These are phyloP conservation scores for Trypanosoma avium DNA, from an alignment of 208 protist genomes.

Conservation along the genomic window DNA sequence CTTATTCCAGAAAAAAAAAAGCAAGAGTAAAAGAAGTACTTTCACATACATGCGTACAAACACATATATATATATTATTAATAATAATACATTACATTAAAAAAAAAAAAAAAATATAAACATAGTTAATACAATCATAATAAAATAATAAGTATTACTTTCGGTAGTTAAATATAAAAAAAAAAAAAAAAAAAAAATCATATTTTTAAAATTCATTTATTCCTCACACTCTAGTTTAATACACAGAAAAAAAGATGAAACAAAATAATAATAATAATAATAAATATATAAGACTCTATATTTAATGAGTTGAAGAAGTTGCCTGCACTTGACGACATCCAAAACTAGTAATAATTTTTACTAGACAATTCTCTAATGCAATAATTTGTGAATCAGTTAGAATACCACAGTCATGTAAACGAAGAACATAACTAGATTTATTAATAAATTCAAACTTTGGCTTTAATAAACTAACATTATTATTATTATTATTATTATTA, in stretches of 20 bases:
- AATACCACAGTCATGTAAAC: neutral
- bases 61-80: no score
- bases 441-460: neutral
- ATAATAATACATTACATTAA: no score
- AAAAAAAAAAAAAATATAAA: no score
- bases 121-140: no score
- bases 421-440: neutral
- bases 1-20: no score
- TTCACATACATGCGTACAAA: no score
- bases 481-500: neutral
- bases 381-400: neutral
- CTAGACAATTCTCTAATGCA: slow-evolving; percentile 11
- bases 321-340: slow-evolving; percentile 6
- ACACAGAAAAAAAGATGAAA: no score
- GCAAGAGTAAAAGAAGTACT: no score
- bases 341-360: slow-evolving; percentile 7
- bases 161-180: no score
- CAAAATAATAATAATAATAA: slow-evolving; percentile 9
- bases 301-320: neutral
- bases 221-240: no score
- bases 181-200: neutral
- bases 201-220: neutral
- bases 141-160: no score
- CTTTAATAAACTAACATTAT: neutral
- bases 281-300: neutral